Evolutionary conservation across 768 basidiomycete genomes (phyloP), one percentile per base, ranked within the genome.

Genomic region (Tubosaeta sp.): DNA sequence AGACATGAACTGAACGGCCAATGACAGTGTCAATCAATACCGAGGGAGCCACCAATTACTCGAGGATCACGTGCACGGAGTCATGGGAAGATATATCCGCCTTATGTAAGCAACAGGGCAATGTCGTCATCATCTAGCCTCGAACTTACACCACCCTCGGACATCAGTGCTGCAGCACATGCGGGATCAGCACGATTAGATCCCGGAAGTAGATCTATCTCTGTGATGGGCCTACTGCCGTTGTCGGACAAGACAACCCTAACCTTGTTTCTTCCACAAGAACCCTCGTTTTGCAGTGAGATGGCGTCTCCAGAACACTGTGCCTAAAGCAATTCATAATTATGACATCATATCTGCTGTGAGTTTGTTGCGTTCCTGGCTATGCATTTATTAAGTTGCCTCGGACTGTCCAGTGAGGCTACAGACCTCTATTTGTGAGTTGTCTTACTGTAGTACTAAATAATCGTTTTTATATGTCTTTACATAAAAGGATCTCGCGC

Each of bases 1-100:
- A 51, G 64, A 36, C 58, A 60, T 65, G 57, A 60, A 58, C 55
- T 21, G 11, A 49, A 56, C 42, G 52, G 54, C 41, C 54, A 56
- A 56, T 62, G 51, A 22, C 31, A 40, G 19, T 11, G 24, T 42
- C 40, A n/a, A 42, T 42, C 40, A n/a, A 42, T 49, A 49, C 51
- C 44, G 49, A 31, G 43, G 18, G 44, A 46, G 48, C 48, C 43
- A 10, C 41, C 24, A 53, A 40, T 38, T 62, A 62, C 45, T 51
- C 47, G 48, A 44, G 35, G 32, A 55, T 63, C 62, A 63, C 62
- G 62, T 63, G 62, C 6, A 14, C 45, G 18, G 30, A 50, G 22
- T 34, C 2, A 30, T 55, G 53, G 49, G 52, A 60, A 61, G 43
- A 24, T 49, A 51, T 50, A 19, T 19, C 60, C 53, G 16, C 13